Evolutionary conservation across 768 basidiomycete species (phyloP).

Genomic region (Tulasnella sp.): DNA sequence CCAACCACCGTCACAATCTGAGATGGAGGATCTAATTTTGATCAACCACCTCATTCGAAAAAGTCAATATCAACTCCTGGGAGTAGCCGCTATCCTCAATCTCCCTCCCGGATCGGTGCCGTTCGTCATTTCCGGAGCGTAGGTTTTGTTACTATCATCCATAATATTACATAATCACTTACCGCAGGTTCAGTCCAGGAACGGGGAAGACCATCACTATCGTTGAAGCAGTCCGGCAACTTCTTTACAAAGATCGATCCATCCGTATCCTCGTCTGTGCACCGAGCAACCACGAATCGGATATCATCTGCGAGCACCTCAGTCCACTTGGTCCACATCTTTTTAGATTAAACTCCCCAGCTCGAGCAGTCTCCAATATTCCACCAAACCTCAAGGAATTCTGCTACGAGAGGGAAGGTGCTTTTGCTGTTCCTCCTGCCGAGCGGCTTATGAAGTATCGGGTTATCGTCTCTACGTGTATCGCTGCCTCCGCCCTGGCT

Average conservation of each 20-base stretch:
- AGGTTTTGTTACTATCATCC: too few relatives aligned
- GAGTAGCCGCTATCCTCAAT: conserved; percentile 38
- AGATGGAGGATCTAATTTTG: not conserved
- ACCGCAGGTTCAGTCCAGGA: conserved; percentile 11
- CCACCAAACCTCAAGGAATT: not conserved
- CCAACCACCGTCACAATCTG: conserved; percentile 5
- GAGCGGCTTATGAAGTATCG: conserved; percentile 32
- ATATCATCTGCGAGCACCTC: conserved; percentile 16
- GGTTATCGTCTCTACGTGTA: conserved; percentile 52
- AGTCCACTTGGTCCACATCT: conserved; percentile 3
- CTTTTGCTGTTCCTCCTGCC: conserved; percentile 27
- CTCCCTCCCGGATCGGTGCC: conserved; percentile 38
- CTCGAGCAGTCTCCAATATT: conserved; percentile 1
- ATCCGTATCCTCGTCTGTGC: conserved; percentile 7
- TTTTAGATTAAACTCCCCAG: conserved; percentile 18
- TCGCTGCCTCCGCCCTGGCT: conserved; percentile 43
- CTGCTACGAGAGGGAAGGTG: not conserved
- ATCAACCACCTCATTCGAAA: conserved; percentile 3
- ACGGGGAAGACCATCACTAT: conserved; percentile 13
- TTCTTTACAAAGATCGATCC: not conserved
- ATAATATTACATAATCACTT: too few relatives aligned
- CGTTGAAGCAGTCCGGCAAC: conserved; percentile 7
- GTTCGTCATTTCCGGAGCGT: conserved; percentile 54
- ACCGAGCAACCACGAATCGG: conserved; percentile 8
- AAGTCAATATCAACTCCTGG: conserved; percentile 38